These are phyloP conservation scores for Serendipita indica DNA, from an alignment of 768 basidiomycete species.

Conservation along the genomic window DNA sequence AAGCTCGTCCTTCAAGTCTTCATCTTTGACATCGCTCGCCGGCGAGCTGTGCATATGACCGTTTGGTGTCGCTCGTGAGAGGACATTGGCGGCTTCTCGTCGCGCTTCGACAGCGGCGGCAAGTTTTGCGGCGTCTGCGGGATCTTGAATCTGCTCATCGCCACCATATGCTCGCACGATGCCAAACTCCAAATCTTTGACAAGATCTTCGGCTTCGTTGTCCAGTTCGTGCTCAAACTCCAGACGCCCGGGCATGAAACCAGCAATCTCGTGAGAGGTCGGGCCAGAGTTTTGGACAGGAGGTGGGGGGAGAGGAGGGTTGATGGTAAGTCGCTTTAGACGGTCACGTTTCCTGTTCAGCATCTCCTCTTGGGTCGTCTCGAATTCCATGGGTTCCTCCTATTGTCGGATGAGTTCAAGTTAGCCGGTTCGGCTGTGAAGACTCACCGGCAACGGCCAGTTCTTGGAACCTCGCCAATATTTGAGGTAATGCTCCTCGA, in stretches of 20 bases:
- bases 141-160: conserved; percentile 29
- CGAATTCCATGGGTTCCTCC: conserved; percentile 30
- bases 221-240: conserved; percentile 97
- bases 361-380: conserved; percentile 67
- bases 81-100: conserved; percentile 12
- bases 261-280: conserved; percentile 85
- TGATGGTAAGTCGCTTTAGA: conserved; percentile 61
- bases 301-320: conserved; percentile 28
- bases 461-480: conserved; percentile 64
- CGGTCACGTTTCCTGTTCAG: conserved; percentile 79
- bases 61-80: conserved; percentile 6
- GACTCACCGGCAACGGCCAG: conserved; percentile 69
- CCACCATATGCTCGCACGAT: conserved; percentile 77
- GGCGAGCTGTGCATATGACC: conserved; percentile 5
- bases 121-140: conserved; percentile 13
- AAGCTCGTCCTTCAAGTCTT: conserved; percentile 11
- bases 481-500: conserved; percentile 72
- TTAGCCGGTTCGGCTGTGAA: neutral
- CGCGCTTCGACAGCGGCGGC: conserved; percentile 18
- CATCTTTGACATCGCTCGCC: conserved; percentile 12
- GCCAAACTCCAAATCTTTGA: conserved; percentile 94
- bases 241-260: conserved; percentile 89
- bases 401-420: conserved; percentile 20
- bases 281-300: conserved; percentile 54
- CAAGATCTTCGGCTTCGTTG: conserved; percentile 89